Base-by-base conservation (phyloP, 257 asterid genomes). In the Ilex aquifolium region DNA sequence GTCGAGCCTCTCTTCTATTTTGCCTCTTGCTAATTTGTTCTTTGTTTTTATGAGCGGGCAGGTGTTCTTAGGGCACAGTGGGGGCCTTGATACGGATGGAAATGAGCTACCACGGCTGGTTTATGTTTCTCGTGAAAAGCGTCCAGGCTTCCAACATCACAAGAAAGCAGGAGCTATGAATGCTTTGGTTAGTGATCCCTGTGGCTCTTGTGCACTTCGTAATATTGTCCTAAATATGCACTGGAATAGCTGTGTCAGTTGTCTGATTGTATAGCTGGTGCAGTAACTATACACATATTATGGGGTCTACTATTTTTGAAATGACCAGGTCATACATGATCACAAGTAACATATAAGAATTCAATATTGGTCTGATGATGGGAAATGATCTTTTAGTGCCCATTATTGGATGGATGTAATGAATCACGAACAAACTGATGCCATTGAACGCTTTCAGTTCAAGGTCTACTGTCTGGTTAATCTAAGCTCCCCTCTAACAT, bases 91-190 rank as follows among this genome's bases (percentile, higher is more conserved):
- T 72, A 82, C 87, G 0, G 92, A 84, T 78, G 95, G 95, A 67
- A 84, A 84, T 64, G 92, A 84, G 75, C 85, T 87, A 46, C 95
- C 95, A 63, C 80, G 91, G 31, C 64, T 86, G 82, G 91, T 86
- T 65, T 86, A 86, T 81, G 95, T 86, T 66, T 83, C 95, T 67
- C 90, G 91, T 69, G 95, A 86, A 77, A 86, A 86, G 73, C 85
- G 95, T 48, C 95, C 90, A 29, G 91, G 95, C 74, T 86, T 86
- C 72, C 88, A 86, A 69, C 95, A 86, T 81, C 95, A 86, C 88
- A 86, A 86, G 77, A 87, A 87, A 80, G 95, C 91, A 31, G 91
- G 95, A 72, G 84, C 95, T 54, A 84, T 87, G 95, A 87, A 87
- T 78, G 87, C 95, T 65, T 82, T 87, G 95, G 95, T 86, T 76